Percentiles rank a stretch among this genome's conserved stretches.
Evolutionary conservation across 495 filamentous ascomycete species (phyloP).

Genomic region (Podospora pseudoanserina): DNA sequence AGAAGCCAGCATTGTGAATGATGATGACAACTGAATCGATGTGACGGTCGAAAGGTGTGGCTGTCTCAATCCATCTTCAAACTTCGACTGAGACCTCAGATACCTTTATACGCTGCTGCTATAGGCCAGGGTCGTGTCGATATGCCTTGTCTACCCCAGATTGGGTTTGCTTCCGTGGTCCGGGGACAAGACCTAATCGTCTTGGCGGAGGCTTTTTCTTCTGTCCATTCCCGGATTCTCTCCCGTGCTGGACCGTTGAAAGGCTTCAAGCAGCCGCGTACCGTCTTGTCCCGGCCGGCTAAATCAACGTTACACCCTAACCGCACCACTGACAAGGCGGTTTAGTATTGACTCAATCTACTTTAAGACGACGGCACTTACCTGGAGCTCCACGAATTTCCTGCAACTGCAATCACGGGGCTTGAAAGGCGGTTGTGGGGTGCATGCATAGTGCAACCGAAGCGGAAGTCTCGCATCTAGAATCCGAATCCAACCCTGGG

Average conservation of each 20-base stretch:
- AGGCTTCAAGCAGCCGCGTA: constrained; percentile 12
- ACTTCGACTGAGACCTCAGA: background rate
- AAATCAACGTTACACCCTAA: constrained; percentile 8
- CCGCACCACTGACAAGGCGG: constrained; percentile 15
- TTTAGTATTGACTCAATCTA: constrained; percentile 15
- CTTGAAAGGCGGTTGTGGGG: constrained; percentile 14
- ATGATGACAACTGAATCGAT: background rate
- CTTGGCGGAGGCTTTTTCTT: constrained; percentile 16
- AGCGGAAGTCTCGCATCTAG: background rate
- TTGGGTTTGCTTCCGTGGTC: constrained; percentile 16
- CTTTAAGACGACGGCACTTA: constrained; percentile 14
- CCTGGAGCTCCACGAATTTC: constrained; percentile 4
- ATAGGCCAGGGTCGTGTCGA: constrained; percentile 1
- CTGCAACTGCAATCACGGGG: background rate
- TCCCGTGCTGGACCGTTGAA: constrained; percentile 4
- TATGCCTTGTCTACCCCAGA: constrained; percentile 15
- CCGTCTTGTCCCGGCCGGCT: constrained; percentile 26
- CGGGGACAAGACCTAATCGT: background rate
- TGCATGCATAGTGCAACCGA: constrained; percentile 15
- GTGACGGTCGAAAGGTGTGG: background rate
- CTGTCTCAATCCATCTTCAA: background rate
- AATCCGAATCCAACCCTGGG: constrained; percentile 8
- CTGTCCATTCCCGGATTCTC: constrained; percentile 16
- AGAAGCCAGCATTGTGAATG: constrained; percentile 22
- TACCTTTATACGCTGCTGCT: constrained; percentile 7